A percentile compares a stretch with the other conserved stretches of the same genome.
phyloP scores from a whole-genome alignment of 768 basidiomycete genomes.

The Pisolithus albus region DNA sequence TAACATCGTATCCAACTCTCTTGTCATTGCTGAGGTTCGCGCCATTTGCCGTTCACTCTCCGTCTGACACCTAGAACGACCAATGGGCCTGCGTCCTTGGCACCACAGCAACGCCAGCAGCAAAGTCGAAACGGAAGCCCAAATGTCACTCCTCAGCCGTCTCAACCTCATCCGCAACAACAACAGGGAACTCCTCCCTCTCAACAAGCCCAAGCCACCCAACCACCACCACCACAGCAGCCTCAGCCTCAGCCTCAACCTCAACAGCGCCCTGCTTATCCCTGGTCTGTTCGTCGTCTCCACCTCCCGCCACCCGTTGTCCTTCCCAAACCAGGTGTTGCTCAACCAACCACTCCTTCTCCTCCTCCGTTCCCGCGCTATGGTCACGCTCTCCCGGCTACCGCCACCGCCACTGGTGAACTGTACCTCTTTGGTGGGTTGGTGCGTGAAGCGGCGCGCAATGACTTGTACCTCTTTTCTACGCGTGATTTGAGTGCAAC shows the following conservation, averaged over 20 bases:
- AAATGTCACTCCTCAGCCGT: slow-evolving; percentile 21
- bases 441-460: slow-evolving; percentile 80
- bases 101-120: slow-evolving; percentile 31
- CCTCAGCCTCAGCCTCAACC: slow-evolving; percentile 23
- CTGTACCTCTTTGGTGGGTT: slow-evolving; percentile 97
- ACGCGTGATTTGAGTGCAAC: slow-evolving; percentile 72
- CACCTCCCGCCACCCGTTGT: slow-evolving; percentile 59
- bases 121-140: slow-evolving; percentile 31
- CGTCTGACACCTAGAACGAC: slow-evolving; percentile 13
- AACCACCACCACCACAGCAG: slow-evolving; percentile 17
- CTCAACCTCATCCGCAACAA: slow-evolving; percentile 26
- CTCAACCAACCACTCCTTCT: slow-evolving; percentile 61
- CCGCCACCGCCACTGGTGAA: slow-evolving; percentile 73
- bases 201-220: slow-evolving; percentile 23
- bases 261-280: slow-evolving; percentile 58
- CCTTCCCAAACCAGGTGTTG: slow-evolving; percentile 56
- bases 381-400: slow-evolving; percentile 84
- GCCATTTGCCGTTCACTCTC: slow-evolving; percentile 8
- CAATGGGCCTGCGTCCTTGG: slow-evolving; percentile 17
- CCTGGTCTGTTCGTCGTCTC: slow-evolving; percentile 78
- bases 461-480: slow-evolving; percentile 91
- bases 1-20: slow-evolving; percentile 7
- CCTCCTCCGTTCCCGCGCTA: slow-evolving; percentile 94
- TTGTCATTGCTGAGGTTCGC: background rate
- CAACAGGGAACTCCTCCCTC: slow-evolving; percentile 16